These are phyloP conservation scores for Bromus sterilis DNA, from an alignment of 176 grass and related monocot genomes.

Conservation along the genomic window DNA sequence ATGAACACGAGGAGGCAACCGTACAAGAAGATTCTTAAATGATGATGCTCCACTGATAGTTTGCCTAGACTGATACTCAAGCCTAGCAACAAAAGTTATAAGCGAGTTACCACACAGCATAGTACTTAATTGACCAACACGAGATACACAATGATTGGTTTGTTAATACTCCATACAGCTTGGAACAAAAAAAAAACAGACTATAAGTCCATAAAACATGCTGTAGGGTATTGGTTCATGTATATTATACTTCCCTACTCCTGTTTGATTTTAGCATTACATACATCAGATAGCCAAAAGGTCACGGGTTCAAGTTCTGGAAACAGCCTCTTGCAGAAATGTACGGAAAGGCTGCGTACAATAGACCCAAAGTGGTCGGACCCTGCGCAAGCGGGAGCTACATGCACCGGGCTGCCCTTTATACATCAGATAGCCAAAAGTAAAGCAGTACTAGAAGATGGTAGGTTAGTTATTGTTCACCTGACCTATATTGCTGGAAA, in stretches of 20 bases:
- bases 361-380: no score
- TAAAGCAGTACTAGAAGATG: neutral
- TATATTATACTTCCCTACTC: neutral
- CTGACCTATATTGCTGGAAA: neutral
- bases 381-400: no score
- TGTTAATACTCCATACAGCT: conserved; percentile 16
- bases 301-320: no score
- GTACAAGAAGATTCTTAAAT: conserved; percentile 76
- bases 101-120: neutral
- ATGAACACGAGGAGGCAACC: conserved; percentile 75
- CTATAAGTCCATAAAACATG: neutral
- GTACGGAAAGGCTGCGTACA: no score
- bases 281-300: neutral
- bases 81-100: conserved; percentile 37
- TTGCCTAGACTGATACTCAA: conserved; percentile 86
- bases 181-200: neutral
- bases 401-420: no score
- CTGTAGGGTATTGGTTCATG: neutral
- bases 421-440: neutral
- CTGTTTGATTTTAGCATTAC: neutral
- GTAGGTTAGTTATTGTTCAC: neutral
- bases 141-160: neutral
- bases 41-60: conserved; percentile 71
- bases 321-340: no score
- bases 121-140: neutral